phyloP scores from a whole-genome alignment of 2,329 filamentous ascomycete species.

The Sphaerulina musiva region DNA sequence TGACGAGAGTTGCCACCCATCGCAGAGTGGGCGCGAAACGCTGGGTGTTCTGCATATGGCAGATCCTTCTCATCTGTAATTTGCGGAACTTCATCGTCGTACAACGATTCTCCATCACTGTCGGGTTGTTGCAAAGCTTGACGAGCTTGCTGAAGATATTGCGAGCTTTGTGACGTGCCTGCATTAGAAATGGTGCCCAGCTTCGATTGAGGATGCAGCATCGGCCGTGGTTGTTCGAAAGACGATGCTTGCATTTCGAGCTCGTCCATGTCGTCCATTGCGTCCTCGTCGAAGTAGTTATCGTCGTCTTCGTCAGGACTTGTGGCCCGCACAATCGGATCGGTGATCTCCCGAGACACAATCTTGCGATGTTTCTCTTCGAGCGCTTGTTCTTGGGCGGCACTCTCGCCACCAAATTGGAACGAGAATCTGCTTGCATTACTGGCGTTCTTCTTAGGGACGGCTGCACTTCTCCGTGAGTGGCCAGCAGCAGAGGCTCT shows the following conservation, averaged over 20 bases:
- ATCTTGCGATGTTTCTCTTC: conserved; percentile 58
- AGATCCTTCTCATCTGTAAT: conserved; percentile 21
- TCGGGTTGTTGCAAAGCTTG: conserved; percentile 16
- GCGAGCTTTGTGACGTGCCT: conserved; percentile 13
- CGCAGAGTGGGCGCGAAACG: conserved; percentile 26
- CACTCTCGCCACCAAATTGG: conserved; percentile 64
- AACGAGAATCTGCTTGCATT: conserved; percentile 77
- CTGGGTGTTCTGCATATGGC: conserved; percentile 30
- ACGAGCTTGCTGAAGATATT: conserved; percentile 21
- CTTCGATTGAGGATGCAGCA: conserved; percentile 4
- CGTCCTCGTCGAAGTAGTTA: conserved; percentile 36
- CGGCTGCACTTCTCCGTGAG: conserved; percentile 16
- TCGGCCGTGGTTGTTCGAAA: conserved; percentile 1
- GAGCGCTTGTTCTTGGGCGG: conserved; percentile 58
- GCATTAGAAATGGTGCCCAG: conserved; percentile 4
- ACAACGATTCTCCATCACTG: conserved; percentile 29
- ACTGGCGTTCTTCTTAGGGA: conserved; percentile 48
- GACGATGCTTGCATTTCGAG: conserved; percentile 35
- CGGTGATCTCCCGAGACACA: conserved; percentile 12
- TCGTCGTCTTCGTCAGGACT: conserved; percentile 29
- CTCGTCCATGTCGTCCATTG: conserved; percentile 43
- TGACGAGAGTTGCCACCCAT: conserved; percentile 18
- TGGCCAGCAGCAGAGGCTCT: conserved; percentile 29
- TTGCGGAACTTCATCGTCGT: conserved; percentile 34
- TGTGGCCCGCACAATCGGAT: conserved; percentile 16